Conservation (phyloP, 371 early-diverging fungal species). For the Rhizopus sp. region DNA sequence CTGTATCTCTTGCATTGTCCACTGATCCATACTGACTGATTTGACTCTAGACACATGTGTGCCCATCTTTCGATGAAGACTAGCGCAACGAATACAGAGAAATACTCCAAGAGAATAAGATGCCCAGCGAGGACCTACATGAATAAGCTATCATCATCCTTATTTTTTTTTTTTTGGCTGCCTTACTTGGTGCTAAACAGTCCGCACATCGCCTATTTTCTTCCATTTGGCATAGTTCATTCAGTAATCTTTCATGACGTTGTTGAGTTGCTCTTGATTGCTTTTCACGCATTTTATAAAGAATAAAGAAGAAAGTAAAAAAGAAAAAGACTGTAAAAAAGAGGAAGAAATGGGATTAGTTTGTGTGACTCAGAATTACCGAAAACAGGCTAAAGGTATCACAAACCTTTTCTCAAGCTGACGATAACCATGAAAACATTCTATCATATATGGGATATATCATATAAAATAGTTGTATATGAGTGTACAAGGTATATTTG, state of each 20-base stretch:
- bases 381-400: too few species aligned
- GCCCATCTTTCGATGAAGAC: conserved; percentile 91
- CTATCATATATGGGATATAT: too few species aligned
- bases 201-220: conserved; percentile 84
- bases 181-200: conserved; percentile 73
- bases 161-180: neutral
- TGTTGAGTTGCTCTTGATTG: conserved; percentile 49
- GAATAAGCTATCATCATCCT: neutral
- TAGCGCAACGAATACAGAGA: conserved; percentile 93
- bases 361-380: neutral
- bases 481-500: too few species aligned
- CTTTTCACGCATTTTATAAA: conserved; percentile 34
- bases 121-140: conserved; percentile 95
- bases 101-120: conserved; percentile 94
- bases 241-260: conserved; percentile 63
- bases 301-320: conserved; percentile 3
- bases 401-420: too few species aligned
- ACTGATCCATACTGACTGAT: conserved; percentile 89
- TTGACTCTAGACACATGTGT: conserved; percentile 94
- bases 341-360: neutral
- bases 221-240: conserved; percentile 70
- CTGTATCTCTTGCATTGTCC: conserved; percentile 93
- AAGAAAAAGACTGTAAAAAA: neutral
- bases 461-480: too few species aligned
- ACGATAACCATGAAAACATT: too few species aligned